phyloP scores from a whole-genome alignment of 2,329 filamentous ascomycete genomes.

The Clarireedia monteithiana region DNA sequence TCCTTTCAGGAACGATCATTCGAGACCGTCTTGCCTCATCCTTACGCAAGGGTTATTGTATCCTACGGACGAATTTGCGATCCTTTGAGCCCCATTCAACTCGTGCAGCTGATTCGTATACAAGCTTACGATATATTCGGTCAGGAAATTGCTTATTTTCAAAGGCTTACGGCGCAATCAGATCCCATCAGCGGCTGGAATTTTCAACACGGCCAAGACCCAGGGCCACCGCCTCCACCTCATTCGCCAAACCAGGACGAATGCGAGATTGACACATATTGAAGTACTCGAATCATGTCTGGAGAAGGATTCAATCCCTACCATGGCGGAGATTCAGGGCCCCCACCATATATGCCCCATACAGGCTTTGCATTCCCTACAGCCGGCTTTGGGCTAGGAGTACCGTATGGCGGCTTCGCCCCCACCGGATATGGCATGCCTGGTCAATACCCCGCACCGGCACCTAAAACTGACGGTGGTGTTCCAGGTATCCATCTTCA shows the following conservation, averaged over 20 bases:
- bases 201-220: constrained; percentile 15
- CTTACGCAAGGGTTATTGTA: constrained; percentile 14
- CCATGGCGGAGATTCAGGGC: constrained; percentile 23
- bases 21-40: constrained; percentile 6
- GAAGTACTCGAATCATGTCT: constrained; percentile 6
- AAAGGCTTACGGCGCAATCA: constrained; percentile 11
- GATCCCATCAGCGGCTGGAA: constrained; percentile 15
- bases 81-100: constrained; percentile 10
- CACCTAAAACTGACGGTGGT: constrained; percentile 13
- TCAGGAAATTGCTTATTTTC: constrained; percentile 12
- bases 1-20: constrained; percentile 11
- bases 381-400: neutral
- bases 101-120: constrained; percentile 14
- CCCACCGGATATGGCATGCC: neutral
- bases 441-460: constrained; percentile 4
- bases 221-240: constrained; percentile 16
- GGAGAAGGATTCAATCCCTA: constrained; percentile 20
- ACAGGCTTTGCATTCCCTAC: neutral
- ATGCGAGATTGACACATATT: neutral
- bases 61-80: constrained; percentile 13
- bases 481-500: constrained; percentile 47
- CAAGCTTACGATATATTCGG: constrained; percentile 13
- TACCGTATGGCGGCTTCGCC: neutral
- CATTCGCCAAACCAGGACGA: neutral
- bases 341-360: constrained; percentile 15